phyloP scores from a whole-genome alignment of 2,329 filamentous ascomycete genomes.

The Drechslerella coelobrocha region DNA sequence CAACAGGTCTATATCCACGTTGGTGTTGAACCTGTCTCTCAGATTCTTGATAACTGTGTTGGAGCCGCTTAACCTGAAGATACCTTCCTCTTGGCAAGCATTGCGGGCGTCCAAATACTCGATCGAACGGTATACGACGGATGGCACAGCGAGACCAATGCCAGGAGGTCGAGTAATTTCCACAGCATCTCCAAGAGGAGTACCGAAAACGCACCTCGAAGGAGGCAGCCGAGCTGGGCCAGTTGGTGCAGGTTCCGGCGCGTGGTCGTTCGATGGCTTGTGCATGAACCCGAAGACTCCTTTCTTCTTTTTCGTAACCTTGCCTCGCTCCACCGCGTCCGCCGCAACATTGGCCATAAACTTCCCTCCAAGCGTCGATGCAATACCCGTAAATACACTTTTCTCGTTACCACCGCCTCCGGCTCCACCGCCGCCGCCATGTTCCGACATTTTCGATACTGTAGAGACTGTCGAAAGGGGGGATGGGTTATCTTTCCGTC shows the following conservation, averaged over 20 bases:
- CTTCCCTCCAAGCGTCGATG: conserved; percentile 85
- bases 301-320: conserved; percentile 71
- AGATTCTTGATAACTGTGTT: conserved; percentile 91
- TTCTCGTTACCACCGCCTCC: conserved; percentile 77
- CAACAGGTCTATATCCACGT: conserved; percentile 88
- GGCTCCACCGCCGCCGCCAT: conserved; percentile 62
- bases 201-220: conserved; percentile 72
- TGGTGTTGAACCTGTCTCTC: conserved; percentile 88
- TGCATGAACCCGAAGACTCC: conserved; percentile 64
- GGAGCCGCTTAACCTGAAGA: conserved; percentile 96
- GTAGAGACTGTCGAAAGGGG: conserved; percentile 48
- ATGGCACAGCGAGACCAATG: conserved; percentile 77
- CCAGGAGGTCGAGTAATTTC: conserved; percentile 77
- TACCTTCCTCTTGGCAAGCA: conserved; percentile 85
- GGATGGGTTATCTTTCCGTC: conserved; percentile 49
- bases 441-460: conserved; percentile 47
- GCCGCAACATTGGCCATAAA: conserved; percentile 62
- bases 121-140: conserved; percentile 93
- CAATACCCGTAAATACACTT: conserved; percentile 72
- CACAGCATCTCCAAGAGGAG: conserved; percentile 83
- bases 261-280: conserved; percentile 68
- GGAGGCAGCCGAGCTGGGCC: conserved; percentile 51
- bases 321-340: conserved; percentile 70
- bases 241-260: conserved; percentile 19
- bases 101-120: conserved; percentile 87